Conservation (phyloP, 371 early-diverging fungal genomes). For the Capniomyces stellatus region DNA sequence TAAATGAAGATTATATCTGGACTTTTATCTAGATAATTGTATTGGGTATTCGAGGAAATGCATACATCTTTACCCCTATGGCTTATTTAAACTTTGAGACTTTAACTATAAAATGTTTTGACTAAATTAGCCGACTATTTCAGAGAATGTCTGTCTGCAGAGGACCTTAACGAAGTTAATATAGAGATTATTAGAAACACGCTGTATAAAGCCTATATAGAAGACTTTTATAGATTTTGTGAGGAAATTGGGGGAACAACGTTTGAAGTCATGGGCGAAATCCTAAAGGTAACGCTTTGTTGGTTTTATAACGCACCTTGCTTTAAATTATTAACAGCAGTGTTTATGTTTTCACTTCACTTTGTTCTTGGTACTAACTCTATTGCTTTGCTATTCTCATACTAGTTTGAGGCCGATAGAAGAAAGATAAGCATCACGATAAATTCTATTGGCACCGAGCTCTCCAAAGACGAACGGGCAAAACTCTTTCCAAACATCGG, state of each 20-base stretch:
- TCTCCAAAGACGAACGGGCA: slow-evolving; percentile 85
- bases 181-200: slow-evolving; percentile 98
- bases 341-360: background rate
- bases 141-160: slow-evolving; percentile 84
- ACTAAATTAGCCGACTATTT: slow-evolving; percentile 82
- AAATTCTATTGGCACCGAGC: slow-evolving; percentile 92
- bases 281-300: slow-evolving; percentile 30
- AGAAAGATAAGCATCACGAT: slow-evolving; percentile 94
- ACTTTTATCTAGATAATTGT: too few species aligned
- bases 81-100: background rate
- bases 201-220: slow-evolving; percentile 92
- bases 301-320: background rate
- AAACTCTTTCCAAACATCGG: slow-evolving; percentile 86
- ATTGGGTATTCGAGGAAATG: too few species aligned
- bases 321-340: background rate
- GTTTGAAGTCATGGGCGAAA: slow-evolving; percentile 84
- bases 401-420: slow-evolving; percentile 92
- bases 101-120: background rate
- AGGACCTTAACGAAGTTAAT: slow-evolving; percentile 94
- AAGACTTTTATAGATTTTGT: slow-evolving; percentile 90
- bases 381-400: too few species aligned
- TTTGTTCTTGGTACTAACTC: background rate
- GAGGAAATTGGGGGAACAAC: slow-evolving; percentile 67
- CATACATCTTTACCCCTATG: too few species aligned
- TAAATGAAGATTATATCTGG: too few species aligned